Evolutionary conservation across 2,329 filamentous ascomycete species (phyloP), one percentile per base, ranked within the genome.

Genomic region (Colletotrichum gloeosporioides): DNA sequence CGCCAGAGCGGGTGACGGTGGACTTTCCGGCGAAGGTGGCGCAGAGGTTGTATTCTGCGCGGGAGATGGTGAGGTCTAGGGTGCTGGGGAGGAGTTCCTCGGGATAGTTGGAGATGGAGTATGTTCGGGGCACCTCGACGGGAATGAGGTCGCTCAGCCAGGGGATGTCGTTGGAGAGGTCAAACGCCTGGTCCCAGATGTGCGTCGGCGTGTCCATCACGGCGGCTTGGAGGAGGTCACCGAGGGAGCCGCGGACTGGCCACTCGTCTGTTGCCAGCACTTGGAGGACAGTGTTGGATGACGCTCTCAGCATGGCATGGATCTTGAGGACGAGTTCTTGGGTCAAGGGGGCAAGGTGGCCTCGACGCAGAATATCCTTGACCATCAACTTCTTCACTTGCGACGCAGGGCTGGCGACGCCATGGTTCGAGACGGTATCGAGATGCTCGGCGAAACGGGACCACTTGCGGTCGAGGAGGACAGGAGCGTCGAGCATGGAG

Each of bases 121-220:
- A 90, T 0, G 89, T 90, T 18, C 89, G 85, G 1, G 88, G 89
- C 0, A 90, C 86, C 77, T 90, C 89, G 3, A 90, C 82, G 0
- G 84, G 77, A 8, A 90, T 84, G 3, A 90, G 83, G 1, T 89
- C 87, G 0, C 82, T 77, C 1, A 91, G 80, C 89, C 89, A 90
- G 0, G 83, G 79, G 1, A 90, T 75, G 61, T 88, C 82, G 16
- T 83, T 81, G 0, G 44, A 53, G n/a, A 89, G 82, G 64, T 84
- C 84, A 69, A 90, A 90, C 0, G 88, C 88, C n/a, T 84, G 83
- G 71, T 90, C 88, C 89, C 89, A 90, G 57, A 90, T 86, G 4
- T 86, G 86, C 5, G 84, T 78, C 2, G 87, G 86, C 0, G 88
- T 90, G 68, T 90, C 89, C 6, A 84, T 78, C 7, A 90, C 84